Evolutionary conservation across 495 filamentous ascomycete species (phyloP).

Genomic region (Trichoderma gamsii): DNA sequence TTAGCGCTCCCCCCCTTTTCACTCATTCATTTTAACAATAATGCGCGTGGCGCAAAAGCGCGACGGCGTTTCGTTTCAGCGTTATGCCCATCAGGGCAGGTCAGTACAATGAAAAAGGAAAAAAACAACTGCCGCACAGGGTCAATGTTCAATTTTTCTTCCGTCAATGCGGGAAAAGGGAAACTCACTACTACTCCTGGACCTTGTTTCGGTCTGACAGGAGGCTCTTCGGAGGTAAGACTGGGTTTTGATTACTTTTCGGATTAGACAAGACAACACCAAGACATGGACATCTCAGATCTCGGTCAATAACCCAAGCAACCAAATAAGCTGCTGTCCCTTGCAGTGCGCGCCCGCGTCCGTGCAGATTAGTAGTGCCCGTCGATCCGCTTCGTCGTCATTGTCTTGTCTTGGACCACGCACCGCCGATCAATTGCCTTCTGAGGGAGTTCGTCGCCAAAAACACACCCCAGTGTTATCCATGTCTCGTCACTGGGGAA

Average conservation of each 20-base stretch:
- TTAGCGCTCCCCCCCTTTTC: neutral
- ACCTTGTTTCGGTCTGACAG: no score
- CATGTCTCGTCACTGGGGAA: neutral
- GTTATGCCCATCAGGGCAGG: neutral
- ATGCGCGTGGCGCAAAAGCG: constrained; percentile 6
- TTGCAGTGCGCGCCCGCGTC: no score
- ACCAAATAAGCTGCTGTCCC: no score
- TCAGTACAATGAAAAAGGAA: no score
- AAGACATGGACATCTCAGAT: no score
- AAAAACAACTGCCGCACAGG: neutral
- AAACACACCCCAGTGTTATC: neutral
- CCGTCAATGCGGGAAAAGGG: no score
- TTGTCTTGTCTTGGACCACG: constrained; percentile 4
- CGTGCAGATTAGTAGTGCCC: no score
- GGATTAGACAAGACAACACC: no score
- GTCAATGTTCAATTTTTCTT: neutral
- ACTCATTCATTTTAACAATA: neutral
- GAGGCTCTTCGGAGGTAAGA: no score
- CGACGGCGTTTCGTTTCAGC: neutral
- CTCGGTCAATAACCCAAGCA: no score
- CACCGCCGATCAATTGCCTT: constrained; percentile 10
- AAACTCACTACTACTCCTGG: no score
- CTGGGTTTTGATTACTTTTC: no score
- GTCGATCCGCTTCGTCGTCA: neutral
- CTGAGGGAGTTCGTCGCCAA: neutral